phyloP scores from a whole-genome alignment of 805 yeast genomes.

The Metschnikowia peoriensis region DNA sequence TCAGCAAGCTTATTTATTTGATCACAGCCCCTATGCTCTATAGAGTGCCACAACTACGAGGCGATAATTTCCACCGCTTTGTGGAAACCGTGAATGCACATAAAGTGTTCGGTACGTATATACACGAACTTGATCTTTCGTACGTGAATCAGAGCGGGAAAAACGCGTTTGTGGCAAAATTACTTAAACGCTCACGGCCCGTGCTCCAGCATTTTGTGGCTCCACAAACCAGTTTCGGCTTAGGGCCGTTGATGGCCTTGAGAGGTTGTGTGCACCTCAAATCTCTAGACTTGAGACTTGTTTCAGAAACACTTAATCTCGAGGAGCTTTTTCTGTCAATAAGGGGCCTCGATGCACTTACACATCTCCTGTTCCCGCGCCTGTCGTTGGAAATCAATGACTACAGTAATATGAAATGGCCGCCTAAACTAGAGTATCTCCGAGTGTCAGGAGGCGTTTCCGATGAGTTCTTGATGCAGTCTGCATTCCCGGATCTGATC shows the following conservation, averaged over 20 bases:
- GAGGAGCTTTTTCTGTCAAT: conserved; percentile 78
- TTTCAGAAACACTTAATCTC: conserved; percentile 86
- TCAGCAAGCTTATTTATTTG: conserved; percentile 60
- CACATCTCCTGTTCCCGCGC: conserved; percentile 82
- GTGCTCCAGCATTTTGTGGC: conserved; percentile 72
- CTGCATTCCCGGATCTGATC: conserved; percentile 72
- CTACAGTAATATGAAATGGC: conserved; percentile 64
- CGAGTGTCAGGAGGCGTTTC: conserved; percentile 89
- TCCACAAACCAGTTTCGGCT: conserved; percentile 93
- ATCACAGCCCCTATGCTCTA: conserved; percentile 67
- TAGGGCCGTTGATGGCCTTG: conserved; percentile 81
- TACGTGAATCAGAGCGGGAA: conserved; percentile 86
- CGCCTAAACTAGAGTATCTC: conserved; percentile 65
- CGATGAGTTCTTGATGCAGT: conserved; percentile 67
- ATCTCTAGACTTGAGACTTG: conserved; percentile 75
- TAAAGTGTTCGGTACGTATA: conserved; percentile 54
- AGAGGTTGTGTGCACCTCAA: conserved; percentile 63
- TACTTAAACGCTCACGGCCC: conserved; percentile 72
- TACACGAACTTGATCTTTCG: conserved; percentile 68
- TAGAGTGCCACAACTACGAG: conserved; percentile 55
- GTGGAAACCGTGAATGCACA: conserved; percentile 62
- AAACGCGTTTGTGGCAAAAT: conserved; percentile 82
- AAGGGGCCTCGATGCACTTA: conserved; percentile 55
- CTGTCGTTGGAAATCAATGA: conserved; percentile 73
- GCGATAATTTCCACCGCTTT: conserved; percentile 68